phyloP scores from a whole-genome alignment of 2,329 filamentous ascomycete species.

The Bipolaris cookei region DNA sequence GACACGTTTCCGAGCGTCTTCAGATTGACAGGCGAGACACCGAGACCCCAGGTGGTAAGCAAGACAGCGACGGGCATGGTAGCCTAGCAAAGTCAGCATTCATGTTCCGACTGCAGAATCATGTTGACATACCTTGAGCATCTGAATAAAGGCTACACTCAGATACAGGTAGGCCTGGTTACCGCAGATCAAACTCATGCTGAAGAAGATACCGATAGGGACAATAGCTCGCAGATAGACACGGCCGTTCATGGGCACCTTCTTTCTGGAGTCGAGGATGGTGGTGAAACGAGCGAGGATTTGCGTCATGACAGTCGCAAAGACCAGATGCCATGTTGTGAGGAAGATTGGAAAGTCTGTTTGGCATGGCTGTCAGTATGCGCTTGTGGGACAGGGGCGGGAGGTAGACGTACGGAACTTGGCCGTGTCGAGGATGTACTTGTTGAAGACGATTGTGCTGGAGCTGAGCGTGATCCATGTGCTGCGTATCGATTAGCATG shows the following conservation, averaged over 20 bases:
- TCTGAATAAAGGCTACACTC: constrained; percentile 96
- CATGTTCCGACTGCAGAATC: not conserved
- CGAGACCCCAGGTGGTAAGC: constrained; percentile 85
- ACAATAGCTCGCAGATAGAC: constrained; percentile 93
- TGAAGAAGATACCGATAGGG: constrained; percentile 95
- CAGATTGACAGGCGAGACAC: constrained; percentile 81
- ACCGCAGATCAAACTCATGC: constrained; percentile 92
- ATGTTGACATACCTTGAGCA: constrained; percentile 81
- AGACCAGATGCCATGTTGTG: constrained; percentile 87
- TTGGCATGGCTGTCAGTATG: constrained; percentile 36
- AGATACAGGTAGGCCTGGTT: constrained; percentile 96
- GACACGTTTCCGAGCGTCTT: constrained; percentile 92
- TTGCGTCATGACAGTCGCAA: constrained; percentile 94
- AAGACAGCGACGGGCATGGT: constrained; percentile 94
- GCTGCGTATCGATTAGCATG: constrained; percentile 56
- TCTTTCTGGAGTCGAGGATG: constrained; percentile 91
- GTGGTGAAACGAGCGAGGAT: constrained; percentile 87
- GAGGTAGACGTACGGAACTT: constrained; percentile 74
- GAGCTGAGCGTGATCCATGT: constrained; percentile 93
- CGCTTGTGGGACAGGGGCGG: constrained; percentile 2
- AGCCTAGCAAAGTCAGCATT: constrained; percentile 62
- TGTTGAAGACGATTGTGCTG: constrained; percentile 98
- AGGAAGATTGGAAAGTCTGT: constrained; percentile 68
- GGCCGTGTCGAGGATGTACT: constrained; percentile 89
- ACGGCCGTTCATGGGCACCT: constrained; percentile 94